Percentiles rank a stretch among this genome's conserved stretches.
These are phyloP conservation scores for Fonsecaea nubica DNA, from an alignment of 2,329 filamentous ascomycete species.

Conservation along the genomic window DNA sequence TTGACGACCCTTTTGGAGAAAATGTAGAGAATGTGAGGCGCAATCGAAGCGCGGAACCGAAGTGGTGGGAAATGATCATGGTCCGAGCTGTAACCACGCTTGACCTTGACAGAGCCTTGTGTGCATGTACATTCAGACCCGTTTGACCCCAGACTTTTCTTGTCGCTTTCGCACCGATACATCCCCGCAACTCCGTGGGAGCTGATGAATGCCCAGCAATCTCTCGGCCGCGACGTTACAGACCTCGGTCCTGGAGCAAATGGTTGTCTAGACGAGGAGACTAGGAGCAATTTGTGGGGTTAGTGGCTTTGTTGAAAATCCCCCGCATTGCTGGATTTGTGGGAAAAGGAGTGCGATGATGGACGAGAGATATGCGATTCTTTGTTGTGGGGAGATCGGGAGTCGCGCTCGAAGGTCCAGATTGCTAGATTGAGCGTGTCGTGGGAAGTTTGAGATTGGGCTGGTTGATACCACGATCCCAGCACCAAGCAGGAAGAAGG, in stretches of 20 bases:
- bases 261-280: background rate
- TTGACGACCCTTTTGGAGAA: background rate
- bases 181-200: constrained; percentile 4
- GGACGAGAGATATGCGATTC: background rate
- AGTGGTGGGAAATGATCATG: background rate
- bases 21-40: background rate
- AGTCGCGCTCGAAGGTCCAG: background rate
- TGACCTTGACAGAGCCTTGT: background rate
- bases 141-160: background rate
- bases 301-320: background rate
- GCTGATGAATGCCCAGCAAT: background rate
- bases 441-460: background rate
- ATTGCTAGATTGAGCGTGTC: background rate
- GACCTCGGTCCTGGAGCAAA: background rate
- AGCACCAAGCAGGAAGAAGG: too few species aligned
- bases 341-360: background rate
- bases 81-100: background rate
- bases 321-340: constrained; percentile 2
- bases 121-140: background rate
- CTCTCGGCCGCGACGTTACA: background rate
- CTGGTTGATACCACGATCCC: too few species aligned
- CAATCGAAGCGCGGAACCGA: background rate
- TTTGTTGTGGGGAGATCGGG: background rate
- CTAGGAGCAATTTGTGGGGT: constrained; percentile 2
- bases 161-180: constrained; percentile 6